These are phyloP conservation scores for Smittium culicis DNA, from an alignment of 371 early-diverging fungal species.

Conservation along the genomic window DNA sequence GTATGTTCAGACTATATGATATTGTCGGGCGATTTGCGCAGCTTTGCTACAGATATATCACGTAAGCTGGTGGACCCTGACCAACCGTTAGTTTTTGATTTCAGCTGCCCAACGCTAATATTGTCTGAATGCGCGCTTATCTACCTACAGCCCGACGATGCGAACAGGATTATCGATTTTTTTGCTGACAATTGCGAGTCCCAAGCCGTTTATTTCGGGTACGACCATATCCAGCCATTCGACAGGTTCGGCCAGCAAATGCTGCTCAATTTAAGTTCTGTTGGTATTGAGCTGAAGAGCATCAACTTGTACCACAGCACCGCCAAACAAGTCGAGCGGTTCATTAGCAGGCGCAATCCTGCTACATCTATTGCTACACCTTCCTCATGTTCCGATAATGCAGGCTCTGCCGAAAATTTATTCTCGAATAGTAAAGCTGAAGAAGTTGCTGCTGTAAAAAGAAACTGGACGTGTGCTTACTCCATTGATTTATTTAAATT, in stretches of 20 bases:
- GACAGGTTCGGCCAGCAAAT: conserved; percentile 87
- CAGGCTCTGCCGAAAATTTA: too few relatives aligned
- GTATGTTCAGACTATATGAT: conserved; percentile 49
- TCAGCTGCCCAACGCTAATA: conserved; percentile 65
- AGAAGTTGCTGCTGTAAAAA: too few relatives aligned
- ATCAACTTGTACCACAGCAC: conserved; percentile 54
- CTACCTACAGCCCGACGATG: conserved; percentile 53
- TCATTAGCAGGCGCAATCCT: conserved; percentile 12
- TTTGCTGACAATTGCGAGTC: conserved; percentile 29
- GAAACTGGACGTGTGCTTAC: neutral
- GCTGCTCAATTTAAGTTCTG: conserved; percentile 61
- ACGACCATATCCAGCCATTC: conserved; percentile 80
- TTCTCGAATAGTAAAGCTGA: too few relatives aligned
- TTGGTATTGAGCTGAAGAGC: conserved; percentile 20
- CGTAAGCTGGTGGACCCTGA: conserved; percentile 34
- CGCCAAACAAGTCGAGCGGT: conserved; percentile 49
- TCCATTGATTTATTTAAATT: neutral
- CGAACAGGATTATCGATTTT: conserved; percentile 56
- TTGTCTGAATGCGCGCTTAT: conserved; percentile 87
- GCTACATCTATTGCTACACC: too few relatives aligned
- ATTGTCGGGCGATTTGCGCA: conserved; percentile 67
- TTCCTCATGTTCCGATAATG: too few relatives aligned
- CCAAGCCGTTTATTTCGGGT: conserved; percentile 41
- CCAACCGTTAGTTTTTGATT: conserved; percentile 17
- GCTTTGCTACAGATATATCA: conserved; percentile 41